Evolutionary conservation across 2,329 filamentous ascomycete species (phyloP).

Genomic region (Trichophyton schoenleinii): DNA sequence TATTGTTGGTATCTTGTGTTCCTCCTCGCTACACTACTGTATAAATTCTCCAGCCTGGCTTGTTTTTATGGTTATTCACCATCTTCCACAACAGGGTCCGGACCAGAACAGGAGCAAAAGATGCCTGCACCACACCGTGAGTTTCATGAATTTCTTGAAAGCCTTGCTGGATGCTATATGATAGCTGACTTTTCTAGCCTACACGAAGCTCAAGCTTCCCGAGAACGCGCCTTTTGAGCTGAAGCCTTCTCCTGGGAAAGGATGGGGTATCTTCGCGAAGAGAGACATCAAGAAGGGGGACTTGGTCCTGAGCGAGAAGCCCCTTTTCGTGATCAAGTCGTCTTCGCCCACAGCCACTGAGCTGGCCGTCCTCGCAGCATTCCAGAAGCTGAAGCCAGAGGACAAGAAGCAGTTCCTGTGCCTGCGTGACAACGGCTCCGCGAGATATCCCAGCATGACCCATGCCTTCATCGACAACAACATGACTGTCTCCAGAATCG

Average conservation of each 20-base stretch:
- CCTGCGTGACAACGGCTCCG: neutral
- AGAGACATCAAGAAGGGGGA: neutral
- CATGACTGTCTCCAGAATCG: neutral
- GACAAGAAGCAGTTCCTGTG: conserved; percentile 5
- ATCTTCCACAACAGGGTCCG: neutral
- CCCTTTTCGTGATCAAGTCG: neutral
- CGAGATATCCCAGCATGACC: neutral
- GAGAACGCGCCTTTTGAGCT: conserved; percentile 9
- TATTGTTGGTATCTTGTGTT: neutral
- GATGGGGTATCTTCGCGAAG: neutral
- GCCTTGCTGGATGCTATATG: neutral
- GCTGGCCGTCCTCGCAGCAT: neutral
- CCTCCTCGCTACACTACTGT: neutral
- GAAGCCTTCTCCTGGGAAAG: conserved; percentile 4
- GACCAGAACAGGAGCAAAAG: neutral
- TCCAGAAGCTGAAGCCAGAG: neutral
- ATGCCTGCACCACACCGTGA: neutral
- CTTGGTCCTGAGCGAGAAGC: neutral
- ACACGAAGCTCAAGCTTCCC: conserved; percentile 7
- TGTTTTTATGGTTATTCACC: neutral
- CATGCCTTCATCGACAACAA: neutral
- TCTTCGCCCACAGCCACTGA: neutral
- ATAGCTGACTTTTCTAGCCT: conserved; percentile 4
- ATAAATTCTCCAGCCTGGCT: neutral
- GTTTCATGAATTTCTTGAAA: neutral